Evolutionary conservation across 441 rosid genomes (phyloP), one percentile per base, ranked within the genome.

Genomic region (Syzygium syzygioides): DNA sequence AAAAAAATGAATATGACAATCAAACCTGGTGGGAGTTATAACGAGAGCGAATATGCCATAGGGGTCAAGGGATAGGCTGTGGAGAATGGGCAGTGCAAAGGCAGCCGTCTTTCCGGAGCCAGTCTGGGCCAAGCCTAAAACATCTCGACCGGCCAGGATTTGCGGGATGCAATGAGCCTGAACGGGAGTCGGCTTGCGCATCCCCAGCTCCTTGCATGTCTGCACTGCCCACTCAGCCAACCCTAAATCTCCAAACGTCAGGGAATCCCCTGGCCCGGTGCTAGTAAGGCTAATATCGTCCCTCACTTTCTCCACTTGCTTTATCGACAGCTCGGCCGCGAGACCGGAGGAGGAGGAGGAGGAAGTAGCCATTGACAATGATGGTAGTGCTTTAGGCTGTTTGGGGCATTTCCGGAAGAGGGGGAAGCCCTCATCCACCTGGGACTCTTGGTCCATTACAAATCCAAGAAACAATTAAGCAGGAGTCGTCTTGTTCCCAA

Each of bases 21-120:
- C 62, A 85, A 23, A 85, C 87, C 87, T 93, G 26, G 99, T 97
- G 4, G 99, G 99, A 37, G 99, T 96, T 79, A 98, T 91, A 89
- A 96, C 97, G 71, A 98, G 91, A 3, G 98, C 95, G 17, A 94
- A 94, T 55, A 98, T 96, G 30, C 99, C 99, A 57, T 91, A 98
- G 0, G 98, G 99, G 86, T 96, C 96, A 90, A 95, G 96, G 12
- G 98, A 95, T 60, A 98, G 90, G 8, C 93, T 94, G 85, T 96
- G 94, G 85, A 98, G 94, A 60, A 98, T 97, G 2, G 99, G 99
- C 34, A 98, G 90, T 20, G 98, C 99, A 91, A 97, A 98, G 28
- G 99, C 97, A 25, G 98, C 99, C 30, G 99, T 96, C 93, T 98
- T 98, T 41, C 99, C 99, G 79, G 98, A 95, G 14, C 99, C 99